Percentiles rank a stretch among this genome's conserved stretches.
phyloP scores from a whole-genome alignment of 441 rosid genomes.

The Corymbia citriodora region DNA sequence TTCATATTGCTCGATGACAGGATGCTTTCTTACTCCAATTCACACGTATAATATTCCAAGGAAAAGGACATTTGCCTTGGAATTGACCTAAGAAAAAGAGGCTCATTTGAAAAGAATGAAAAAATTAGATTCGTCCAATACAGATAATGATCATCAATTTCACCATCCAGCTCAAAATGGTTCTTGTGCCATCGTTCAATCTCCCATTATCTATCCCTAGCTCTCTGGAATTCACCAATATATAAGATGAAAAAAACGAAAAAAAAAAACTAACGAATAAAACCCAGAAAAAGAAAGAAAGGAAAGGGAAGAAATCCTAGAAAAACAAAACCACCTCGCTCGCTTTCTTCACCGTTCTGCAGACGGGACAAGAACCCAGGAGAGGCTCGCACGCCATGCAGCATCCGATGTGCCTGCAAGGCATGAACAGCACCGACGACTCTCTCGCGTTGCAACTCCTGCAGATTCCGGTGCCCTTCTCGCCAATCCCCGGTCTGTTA shows the following conservation, averaged over 20 bases:
- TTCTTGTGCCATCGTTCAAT: not conserved
- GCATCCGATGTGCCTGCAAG: constrained; percentile 3
- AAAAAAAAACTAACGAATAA: not conserved
- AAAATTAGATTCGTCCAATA: not conserved
- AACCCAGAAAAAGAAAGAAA: not conserved
- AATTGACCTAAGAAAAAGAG: not conserved
- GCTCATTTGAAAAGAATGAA: not conserved
- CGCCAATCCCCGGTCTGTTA: not conserved
- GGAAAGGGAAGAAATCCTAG: not conserved
- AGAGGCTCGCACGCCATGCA: not conserved
- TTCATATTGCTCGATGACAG: not conserved
- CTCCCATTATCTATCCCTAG: not conserved
- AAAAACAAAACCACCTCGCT: not conserved
- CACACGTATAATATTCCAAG: not conserved
- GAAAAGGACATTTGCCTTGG: not conserved
- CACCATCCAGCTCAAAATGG: not conserved
- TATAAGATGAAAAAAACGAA: not conserved
- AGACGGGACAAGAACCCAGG: not conserved
- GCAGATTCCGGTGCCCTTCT: not conserved
- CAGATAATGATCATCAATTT: not conserved
- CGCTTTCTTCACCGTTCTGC: not conserved
- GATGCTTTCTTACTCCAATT: not conserved
- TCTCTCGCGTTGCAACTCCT: not conserved
- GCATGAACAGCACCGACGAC: constrained; percentile 2
- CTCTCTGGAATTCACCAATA: not conserved